Percentiles rank a stretch among this genome's conserved stretches.
phyloP scores from a whole-genome alignment of 768 basidiomycete genomes.

The Aureoboletus auriporus region DNA sequence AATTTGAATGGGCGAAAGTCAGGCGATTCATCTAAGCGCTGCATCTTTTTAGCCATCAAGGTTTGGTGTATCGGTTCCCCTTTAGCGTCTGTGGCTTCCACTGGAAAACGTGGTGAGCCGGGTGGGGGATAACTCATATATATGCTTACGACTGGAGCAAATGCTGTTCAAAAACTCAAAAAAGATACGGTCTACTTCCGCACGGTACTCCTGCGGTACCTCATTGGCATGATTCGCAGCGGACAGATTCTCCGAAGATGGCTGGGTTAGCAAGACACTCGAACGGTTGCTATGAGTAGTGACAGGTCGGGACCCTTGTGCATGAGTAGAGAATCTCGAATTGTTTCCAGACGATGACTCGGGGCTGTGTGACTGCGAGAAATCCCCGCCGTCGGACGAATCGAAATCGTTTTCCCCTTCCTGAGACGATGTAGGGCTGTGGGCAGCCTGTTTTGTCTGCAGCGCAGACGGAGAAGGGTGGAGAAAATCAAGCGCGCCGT shows the following conservation, averaged over 20 bases:
- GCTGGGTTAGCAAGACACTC: constrained; percentile 12
- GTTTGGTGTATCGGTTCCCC: constrained; percentile 98
- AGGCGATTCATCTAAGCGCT: constrained; percentile 89
- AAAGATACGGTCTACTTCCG: constrained; percentile 87
- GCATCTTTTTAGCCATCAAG: constrained; percentile 99
- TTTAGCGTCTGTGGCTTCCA: constrained; percentile 90
- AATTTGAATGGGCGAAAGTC: constrained; percentile 99
- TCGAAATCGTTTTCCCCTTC: constrained; percentile 50
- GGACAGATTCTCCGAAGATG: constrained; percentile 25
- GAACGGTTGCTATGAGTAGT: constrained; percentile 14
- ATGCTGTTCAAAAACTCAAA: constrained; percentile 82
- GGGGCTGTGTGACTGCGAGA: constrained; percentile 28
- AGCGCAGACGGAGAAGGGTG: constrained; percentile 14
- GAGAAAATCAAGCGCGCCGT: constrained; percentile 30
- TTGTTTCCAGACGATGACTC: constrained; percentile 27
- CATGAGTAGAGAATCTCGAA: constrained; percentile 20
- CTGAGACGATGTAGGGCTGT: constrained; percentile 36
- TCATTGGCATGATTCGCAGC: constrained; percentile 46
- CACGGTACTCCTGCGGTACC: constrained; percentile 75
- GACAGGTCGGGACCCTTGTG: constrained; percentile 16
- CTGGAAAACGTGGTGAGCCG: constrained; percentile 39
- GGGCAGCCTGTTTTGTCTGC: constrained; percentile 7
- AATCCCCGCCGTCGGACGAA: constrained; percentile 36
- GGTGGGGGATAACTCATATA: constrained; percentile 1
- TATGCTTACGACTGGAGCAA: constrained; percentile 83